Evolutionary conservation across 768 basidiomycete species (phyloP).

Genomic region (Tulasnella sp.): DNA sequence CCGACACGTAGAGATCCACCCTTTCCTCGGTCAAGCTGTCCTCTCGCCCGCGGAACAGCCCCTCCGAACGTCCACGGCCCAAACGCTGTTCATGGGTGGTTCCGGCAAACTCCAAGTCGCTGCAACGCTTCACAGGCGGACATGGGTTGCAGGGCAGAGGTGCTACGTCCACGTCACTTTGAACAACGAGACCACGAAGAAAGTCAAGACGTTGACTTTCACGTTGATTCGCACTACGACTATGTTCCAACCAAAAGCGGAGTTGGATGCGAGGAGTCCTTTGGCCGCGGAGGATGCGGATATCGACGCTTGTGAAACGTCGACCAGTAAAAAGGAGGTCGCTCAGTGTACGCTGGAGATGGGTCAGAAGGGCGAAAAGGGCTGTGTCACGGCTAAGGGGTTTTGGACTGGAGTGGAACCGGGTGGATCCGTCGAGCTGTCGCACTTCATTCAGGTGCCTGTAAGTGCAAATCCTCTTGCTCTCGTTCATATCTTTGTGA

Average conservation of each 20-base stretch:
- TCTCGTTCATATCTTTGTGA: conserved; percentile 12
- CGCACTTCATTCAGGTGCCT: conserved; percentile 71
- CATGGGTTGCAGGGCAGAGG: conserved; percentile 82
- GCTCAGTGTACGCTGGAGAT: conserved; percentile 68
- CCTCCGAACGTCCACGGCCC: conserved; percentile 59
- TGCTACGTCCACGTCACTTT: conserved; percentile 69
- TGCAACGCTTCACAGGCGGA: conserved; percentile 67
- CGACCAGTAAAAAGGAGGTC: conserved; percentile 64
- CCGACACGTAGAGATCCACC: conserved; percentile 75
- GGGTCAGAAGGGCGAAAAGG: conserved; percentile 63
- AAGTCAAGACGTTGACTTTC: conserved; percentile 66
- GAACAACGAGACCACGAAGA: conserved; percentile 67
- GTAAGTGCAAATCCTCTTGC: conserved; percentile 52
- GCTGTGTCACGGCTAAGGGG: conserved; percentile 77
- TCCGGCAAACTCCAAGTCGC: conserved; percentile 65
- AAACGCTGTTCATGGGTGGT: conserved; percentile 64
- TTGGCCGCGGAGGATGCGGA: conserved; percentile 45
- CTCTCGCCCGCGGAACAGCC: conserved; percentile 65
- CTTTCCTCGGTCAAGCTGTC: conserved; percentile 48
- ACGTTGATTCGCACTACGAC: conserved; percentile 67
- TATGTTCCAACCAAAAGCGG: conserved; percentile 61
- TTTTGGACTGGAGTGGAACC: conserved; percentile 86
- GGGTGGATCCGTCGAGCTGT: conserved; percentile 63
- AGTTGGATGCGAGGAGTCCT: conserved; percentile 48
- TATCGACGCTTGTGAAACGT: conserved; percentile 64